Base-by-base conservation (phyloP, 2,329 filamentous ascomycete genomes). In the Neoarthrinium moseri region DNA sequence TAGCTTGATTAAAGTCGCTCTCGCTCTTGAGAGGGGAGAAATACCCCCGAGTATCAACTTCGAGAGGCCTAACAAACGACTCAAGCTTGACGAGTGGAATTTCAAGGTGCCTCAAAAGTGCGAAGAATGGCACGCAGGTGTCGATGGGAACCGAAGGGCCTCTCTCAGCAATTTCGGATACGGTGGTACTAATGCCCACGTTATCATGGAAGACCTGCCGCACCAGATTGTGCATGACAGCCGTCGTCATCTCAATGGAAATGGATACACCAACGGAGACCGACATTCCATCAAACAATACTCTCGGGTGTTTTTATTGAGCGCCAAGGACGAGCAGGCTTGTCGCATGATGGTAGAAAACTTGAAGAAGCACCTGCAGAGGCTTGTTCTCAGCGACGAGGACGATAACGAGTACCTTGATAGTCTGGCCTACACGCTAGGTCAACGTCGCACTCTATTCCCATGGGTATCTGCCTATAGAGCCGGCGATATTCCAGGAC, bases 131-230 rank as follows among this genome's bases (percentile, higher is more conserved):
- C 49, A 48, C 6, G n/a, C 4, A 13, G 1, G 6, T 17, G n/a
- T n/a, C n/a, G 21, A 21, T 32, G 32, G 15, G 27, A 36, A 11
- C 6, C 48, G 21, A 5, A 56, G 59, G 10, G 56, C 51, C 18
- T 62, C 55, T 34, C 55, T 70, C 20, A 70, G 67, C 51, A 60
- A 55, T 11, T 71, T 67, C 43, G 68, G 68, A 0, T 65, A 57
- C 46, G 68, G 68, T 4, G 67, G 68, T 6, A 54, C 60, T 11
- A 70, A 71, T 42, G 58, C 55, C 3, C 65, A 69, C 32, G 55
- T 58, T 12, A 51, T 63, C 15, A 13, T 62, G 1, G 62, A 64
- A 30, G 46, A 8, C 7, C 4, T 2, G 10, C 11, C 6, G 13
- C 13, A 6, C 18, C 12, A 17, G 26, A 29, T 17, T 12, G 11